Evolutionary conservation across 257 asterid species (phyloP).

Genomic region (Solanum infundibuliforme): DNA sequence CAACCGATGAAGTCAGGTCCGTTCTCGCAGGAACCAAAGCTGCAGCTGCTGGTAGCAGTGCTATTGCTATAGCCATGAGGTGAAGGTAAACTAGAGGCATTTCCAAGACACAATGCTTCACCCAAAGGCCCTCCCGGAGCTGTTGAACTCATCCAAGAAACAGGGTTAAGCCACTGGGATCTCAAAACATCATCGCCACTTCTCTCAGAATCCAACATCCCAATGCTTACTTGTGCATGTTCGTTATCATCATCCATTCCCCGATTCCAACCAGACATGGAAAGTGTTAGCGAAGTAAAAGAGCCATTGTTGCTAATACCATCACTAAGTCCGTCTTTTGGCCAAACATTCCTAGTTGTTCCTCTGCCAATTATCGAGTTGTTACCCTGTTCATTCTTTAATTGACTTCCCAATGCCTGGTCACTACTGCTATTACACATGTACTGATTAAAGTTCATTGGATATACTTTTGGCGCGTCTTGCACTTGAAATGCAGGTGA

Average conservation of each 20-base stretch:
- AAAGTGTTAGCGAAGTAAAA: constrained; percentile 34
- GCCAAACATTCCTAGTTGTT: constrained; percentile 40
- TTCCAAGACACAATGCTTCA: constrained; percentile 60
- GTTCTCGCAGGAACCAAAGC: constrained; percentile 14
- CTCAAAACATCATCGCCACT: background rate
- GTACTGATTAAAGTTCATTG: constrained; percentile 11
- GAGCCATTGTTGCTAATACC: background rate
- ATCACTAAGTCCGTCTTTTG: constrained; percentile 10
- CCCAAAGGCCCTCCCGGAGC: constrained; percentile 69
- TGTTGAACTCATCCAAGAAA: constrained; percentile 30
- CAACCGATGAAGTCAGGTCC: constrained; percentile 18
- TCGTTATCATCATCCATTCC: constrained; percentile 14
- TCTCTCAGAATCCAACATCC: constrained; percentile 9
- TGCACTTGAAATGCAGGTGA: constrained; percentile 11
- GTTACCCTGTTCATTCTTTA: background rate
- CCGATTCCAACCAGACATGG: constrained; percentile 29
- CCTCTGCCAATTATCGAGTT: background rate
- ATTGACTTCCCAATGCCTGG: background rate
- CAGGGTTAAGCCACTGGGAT: constrained; percentile 12
- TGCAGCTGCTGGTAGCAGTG: constrained; percentile 30
- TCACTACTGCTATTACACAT: background rate
- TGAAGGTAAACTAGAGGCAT: constrained; percentile 14
- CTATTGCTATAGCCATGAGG: constrained; percentile 28
- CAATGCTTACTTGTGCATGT: constrained; percentile 6
- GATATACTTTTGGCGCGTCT: background rate